Evolutionary conservation across 2,329 filamentous ascomycete genomes (phyloP).

Genomic region (Chaetomium globosum): DNA sequence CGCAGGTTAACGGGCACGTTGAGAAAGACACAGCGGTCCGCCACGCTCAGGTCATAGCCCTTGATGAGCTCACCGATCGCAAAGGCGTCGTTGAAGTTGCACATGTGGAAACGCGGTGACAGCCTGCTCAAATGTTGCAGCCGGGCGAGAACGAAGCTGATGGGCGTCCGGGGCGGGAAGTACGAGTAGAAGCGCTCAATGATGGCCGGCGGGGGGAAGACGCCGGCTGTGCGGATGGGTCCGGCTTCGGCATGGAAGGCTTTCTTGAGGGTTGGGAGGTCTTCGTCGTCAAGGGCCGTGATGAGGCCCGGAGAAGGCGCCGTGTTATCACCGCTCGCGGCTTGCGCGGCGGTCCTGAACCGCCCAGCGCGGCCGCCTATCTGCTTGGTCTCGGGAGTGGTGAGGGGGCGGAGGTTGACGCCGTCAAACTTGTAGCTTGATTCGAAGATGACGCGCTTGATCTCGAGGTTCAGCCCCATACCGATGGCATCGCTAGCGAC

Average conservation of each 20-base stretch:
- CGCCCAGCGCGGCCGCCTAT: constrained; percentile 92
- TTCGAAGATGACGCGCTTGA: constrained; percentile 89
- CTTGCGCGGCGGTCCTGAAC: constrained; percentile 71
- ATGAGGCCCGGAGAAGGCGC: constrained; percentile 63
- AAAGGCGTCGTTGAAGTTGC: constrained; percentile 63
- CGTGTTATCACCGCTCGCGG: constrained; percentile 38
- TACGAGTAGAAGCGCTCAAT: constrained; percentile 78
- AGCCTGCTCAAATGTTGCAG: constrained; percentile 69
- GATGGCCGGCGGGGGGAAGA: constrained; percentile 71
- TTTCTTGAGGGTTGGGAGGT: constrained; percentile 63
- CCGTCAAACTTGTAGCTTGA: constrained; percentile 73
- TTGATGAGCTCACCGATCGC: constrained; percentile 75
- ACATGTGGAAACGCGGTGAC: constrained; percentile 70
- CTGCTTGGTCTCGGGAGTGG: constrained; percentile 83
- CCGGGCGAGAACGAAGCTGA: constrained; percentile 78
- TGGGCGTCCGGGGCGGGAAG: constrained; percentile 78
- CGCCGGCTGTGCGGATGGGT: constrained; percentile 69
- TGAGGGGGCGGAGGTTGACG: constrained; percentile 57
- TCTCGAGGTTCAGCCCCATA: constrained; percentile 93
- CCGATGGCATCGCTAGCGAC: constrained; percentile 86
- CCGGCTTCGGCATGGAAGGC: constrained; percentile 67
- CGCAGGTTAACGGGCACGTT: constrained; percentile 67
- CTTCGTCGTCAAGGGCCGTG: constrained; percentile 72
- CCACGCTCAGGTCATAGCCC: constrained; percentile 66
- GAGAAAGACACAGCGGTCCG: constrained; percentile 76